phyloP scores from a whole-genome alignment of 129 eudicot genomes.

The Calendula officinalis region DNA sequence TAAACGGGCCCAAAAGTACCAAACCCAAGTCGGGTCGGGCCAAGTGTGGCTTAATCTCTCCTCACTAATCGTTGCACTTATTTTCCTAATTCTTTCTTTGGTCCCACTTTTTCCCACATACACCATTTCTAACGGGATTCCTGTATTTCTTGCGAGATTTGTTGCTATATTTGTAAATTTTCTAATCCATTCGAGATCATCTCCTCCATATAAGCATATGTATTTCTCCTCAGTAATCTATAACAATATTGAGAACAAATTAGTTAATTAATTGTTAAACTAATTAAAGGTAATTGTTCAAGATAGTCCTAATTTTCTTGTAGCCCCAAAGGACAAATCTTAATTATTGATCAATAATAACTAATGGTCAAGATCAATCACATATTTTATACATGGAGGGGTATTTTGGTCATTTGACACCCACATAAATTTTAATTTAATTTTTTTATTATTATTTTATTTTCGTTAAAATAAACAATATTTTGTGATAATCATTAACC shows the following conservation, averaged over 20 bases:
- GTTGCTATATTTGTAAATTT: conserved; percentile 46
- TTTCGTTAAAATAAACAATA: too few relatives aligned
- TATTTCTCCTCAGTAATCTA: conserved; percentile 59
- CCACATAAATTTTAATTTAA: too few relatives aligned
- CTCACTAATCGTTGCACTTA: conserved; percentile 34
- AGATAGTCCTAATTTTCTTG: too few relatives aligned
- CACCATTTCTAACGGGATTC: conserved; percentile 59
- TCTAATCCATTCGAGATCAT: conserved; percentile 64
- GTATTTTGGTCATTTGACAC: too few relatives aligned
- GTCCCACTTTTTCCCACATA: conserved; percentile 70
- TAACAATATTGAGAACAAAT: conserved; percentile 2
- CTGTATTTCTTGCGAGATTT: conserved; percentile 34
- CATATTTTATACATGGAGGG: too few relatives aligned
- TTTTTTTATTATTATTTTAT: too few relatives aligned
- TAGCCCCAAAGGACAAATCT: too few relatives aligned
- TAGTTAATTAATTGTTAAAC: too few relatives aligned
- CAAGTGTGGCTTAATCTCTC: conserved; percentile 53
- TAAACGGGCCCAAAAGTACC: conserved; percentile 93
- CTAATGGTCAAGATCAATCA: too few relatives aligned
- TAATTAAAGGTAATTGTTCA: too few relatives aligned
- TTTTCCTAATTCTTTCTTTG: conserved; percentile 53
- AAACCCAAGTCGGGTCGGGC: conserved; percentile 56
- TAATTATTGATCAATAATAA: too few relatives aligned
- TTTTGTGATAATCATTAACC: too few relatives aligned
- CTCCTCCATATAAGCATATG: conserved; percentile 95